A percentile compares a stretch with the other conserved stretches of the same genome.
phyloP scores from a whole-genome alignment of 129 eudicot genomes.

The Flaveria trinervia region DNA sequence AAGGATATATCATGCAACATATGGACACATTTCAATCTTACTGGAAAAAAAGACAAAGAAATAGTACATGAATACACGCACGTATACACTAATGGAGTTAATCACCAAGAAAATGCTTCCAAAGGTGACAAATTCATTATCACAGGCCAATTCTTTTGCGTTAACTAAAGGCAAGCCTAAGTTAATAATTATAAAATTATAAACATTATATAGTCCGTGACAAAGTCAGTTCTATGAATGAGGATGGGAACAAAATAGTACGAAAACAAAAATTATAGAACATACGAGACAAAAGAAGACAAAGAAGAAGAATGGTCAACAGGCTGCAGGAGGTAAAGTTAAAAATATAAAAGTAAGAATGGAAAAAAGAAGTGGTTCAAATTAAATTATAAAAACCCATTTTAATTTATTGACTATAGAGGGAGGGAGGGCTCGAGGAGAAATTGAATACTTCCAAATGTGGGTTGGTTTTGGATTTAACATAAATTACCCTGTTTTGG shows the following conservation, averaged over 20 bases:
- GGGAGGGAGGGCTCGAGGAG: constrained; percentile 89
- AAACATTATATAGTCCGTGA: constrained; percentile 12
- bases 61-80: not conserved
- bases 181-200: not conserved
- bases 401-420: constrained; percentile 37
- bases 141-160: constrained; percentile 24
- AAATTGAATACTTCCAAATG: constrained; percentile 47
- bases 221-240: constrained; percentile 23
- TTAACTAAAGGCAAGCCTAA: not conserved
- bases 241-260: not conserved
- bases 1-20: not conserved
- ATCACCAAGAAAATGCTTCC: not conserved
- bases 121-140: constrained; percentile 8
- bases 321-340: not conserved
- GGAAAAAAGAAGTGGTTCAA: constrained; percentile 24
- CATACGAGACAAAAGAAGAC: constrained; percentile 7
- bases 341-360: not conserved
- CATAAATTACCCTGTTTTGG: constrained; percentile 26
- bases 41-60: not conserved
- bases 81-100: constrained; percentile 14
- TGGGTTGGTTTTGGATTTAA: constrained; percentile 33
- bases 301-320: constrained; percentile 36
- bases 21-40: not conserved
- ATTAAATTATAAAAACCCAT: constrained; percentile 25
- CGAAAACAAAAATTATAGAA: constrained; percentile 11